phyloP scores from a whole-genome alignment of 2,329 filamentous ascomycete species.

The Emergomyces africanus region DNA sequence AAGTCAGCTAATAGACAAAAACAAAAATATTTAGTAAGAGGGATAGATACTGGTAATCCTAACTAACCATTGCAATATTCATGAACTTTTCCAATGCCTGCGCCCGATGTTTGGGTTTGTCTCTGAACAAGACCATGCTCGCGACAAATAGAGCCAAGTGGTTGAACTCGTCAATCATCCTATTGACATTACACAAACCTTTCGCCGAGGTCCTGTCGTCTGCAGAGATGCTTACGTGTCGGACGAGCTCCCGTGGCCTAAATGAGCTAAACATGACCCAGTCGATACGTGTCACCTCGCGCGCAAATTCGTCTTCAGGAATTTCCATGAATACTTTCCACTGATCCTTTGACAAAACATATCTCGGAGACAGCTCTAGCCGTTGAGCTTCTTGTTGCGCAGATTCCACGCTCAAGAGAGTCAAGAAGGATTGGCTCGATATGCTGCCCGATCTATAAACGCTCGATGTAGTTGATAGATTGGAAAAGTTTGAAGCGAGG shows the following conservation, averaged over 20 bases:
- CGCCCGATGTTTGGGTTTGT: constrained; percentile 91
- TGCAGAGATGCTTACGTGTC: constrained; percentile 66
- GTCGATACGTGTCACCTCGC: constrained; percentile 88
- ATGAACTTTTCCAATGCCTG: constrained; percentile 93
- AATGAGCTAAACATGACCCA: constrained; percentile 98
- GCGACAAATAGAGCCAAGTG: constrained; percentile 72
- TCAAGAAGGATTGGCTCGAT: constrained; percentile 30
- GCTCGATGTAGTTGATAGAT: constrained; percentile 27
- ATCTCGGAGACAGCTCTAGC: constrained; percentile 55
- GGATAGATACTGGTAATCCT: constrained; percentile 8
- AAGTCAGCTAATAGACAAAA: constrained; percentile 2
- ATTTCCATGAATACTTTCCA: constrained; percentile 87
- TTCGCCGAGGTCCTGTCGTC: constrained; percentile 44
- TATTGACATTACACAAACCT: constrained; percentile 73
- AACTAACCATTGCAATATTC: constrained; percentile 54
- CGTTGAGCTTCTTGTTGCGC: constrained; percentile 66
- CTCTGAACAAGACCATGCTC: constrained; percentile 73
- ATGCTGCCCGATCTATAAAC: constrained; percentile 27
- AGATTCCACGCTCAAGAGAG: constrained; percentile 43
- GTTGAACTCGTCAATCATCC: constrained; percentile 90
- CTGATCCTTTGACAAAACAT: constrained; percentile 67
- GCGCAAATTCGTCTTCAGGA: constrained; percentile 71
- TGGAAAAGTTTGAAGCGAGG: constrained; percentile 26
- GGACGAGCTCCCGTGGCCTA: constrained; percentile 79
- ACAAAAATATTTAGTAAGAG: neutral